These are phyloP conservation scores for Calonectria hongkongensis DNA, from an alignment of 2,329 filamentous ascomycete genomes.

Conservation along the genomic window DNA sequence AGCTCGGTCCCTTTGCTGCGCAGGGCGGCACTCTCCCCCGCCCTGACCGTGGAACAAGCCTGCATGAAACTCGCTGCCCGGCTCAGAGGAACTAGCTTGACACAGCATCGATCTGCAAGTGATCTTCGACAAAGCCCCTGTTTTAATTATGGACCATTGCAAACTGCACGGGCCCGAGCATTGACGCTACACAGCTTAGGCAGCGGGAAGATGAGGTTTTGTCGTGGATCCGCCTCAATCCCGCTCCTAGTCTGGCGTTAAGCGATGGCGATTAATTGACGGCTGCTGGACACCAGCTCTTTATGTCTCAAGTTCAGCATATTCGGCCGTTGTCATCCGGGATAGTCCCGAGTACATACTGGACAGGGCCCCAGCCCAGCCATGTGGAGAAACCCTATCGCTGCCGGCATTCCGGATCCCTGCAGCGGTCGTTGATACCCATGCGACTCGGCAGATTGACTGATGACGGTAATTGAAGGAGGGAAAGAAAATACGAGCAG, in stretches of 20 bases:
- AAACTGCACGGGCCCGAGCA: constrained; percentile 1
- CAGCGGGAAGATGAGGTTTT: background rate
- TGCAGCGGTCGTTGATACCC: background rate
- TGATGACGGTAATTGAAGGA: background rate
- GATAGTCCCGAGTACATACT: background rate
- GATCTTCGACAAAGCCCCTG: background rate
- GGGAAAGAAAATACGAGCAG: background rate
- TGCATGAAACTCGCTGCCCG: background rate
- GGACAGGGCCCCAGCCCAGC: background rate
- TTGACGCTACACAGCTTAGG: background rate
- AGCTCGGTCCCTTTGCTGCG: constrained; percentile 1
- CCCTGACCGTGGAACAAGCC: background rate
- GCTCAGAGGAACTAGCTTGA: constrained; percentile 6
- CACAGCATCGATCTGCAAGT: constrained; percentile 14
- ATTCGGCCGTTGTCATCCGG: background rate
- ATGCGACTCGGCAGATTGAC: background rate
- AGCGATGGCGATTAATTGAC: background rate
- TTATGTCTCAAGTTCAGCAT: background rate
- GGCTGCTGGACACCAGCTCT: background rate
- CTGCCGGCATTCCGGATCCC: background rate
- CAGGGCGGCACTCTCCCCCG: constrained; percentile 2
- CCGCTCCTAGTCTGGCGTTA: background rate
- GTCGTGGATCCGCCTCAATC: background rate
- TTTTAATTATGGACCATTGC: constrained; percentile 19
- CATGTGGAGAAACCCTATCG: constrained; percentile 17